Percentiles rank a stretch among this genome's conserved stretches.
phyloP scores from a whole-genome alignment of 306 rosid genomes.

The Sophora flavescens region DNA sequence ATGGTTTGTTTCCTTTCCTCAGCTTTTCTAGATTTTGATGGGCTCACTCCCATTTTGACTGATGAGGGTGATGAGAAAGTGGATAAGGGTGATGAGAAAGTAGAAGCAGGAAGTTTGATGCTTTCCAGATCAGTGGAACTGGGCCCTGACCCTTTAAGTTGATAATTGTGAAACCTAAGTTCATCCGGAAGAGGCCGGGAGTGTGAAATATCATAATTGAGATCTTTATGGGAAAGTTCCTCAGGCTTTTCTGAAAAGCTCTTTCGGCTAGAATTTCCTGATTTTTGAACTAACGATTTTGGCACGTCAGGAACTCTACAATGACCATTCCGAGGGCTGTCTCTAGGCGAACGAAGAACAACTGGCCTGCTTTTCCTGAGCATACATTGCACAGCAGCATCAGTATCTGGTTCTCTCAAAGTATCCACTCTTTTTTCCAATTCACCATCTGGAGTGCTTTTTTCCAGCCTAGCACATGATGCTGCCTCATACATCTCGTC shows the following conservation, averaged over 20 bases:
- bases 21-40: slow-evolving; percentile 56
- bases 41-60: slow-evolving; percentile 56
- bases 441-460: slow-evolving; percentile 51
- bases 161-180: slow-evolving; percentile 46
- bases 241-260: slow-evolving; percentile 50
- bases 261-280: slow-evolving; percentile 50
- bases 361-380: slow-evolving; percentile 55
- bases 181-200: slow-evolving; percentile 57
- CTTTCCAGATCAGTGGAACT: slow-evolving; percentile 46
- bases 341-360: slow-evolving; percentile 66
- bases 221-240: slow-evolving; percentile 51
- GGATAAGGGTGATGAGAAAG: slow-evolving; percentile 45
- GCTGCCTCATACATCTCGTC: slow-evolving; percentile 44
- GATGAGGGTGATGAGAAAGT: slow-evolving; percentile 39
- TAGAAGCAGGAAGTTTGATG: slow-evolving; percentile 44
- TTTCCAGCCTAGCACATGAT: slow-evolving; percentile 42
- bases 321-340: slow-evolving; percentile 49
- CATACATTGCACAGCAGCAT: slow-evolving; percentile 45
- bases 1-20: slow-evolving; percentile 53
- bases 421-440: slow-evolving; percentile 51
- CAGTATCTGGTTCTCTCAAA: slow-evolving; percentile 45
- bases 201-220: slow-evolving; percentile 49
- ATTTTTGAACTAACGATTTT: slow-evolving; percentile 48
- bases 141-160: slow-evolving; percentile 48
- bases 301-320: slow-evolving; percentile 56